Evolutionary conservation across 176 grass and related monocot species (phyloP), one percentile per base, ranked within the genome.

Genomic region (Aegilops bicornis): DNA sequence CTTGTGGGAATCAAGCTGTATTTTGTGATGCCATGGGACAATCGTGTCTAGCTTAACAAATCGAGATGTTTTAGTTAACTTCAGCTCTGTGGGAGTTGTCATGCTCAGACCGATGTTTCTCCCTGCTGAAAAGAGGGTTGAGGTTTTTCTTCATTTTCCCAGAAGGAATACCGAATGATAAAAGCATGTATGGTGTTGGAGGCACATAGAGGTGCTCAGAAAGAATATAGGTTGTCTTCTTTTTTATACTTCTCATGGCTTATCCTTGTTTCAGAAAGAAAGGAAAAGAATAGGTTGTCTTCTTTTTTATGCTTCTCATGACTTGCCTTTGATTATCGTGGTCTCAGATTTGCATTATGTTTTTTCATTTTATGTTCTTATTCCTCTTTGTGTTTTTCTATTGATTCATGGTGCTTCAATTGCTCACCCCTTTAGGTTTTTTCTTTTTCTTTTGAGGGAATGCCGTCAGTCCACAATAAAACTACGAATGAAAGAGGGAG

Each of bases 1-100:
- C 50, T 64, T 82, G 32, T 76, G 71, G 64, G 25, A 22, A 42
- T 56, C 27, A 54, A 77, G 74, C 27, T 77, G 74, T 76, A 54
- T 31, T 47, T 31, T 47, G 50, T 31, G 43, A 60, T 3, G 32
- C 65, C 86, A 82, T 35, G 65, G 48, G 68, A 64, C 82, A 82
- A 78, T 82, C 78, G 56, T 85, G 64, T 88, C 82, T 88, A 82
- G 86, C 82, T 85, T 91, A 88, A 87, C 72, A 65, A 88, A 56
- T 78, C 42, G 24, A 86, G 72, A 58, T 11, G 88, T 77, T 61
- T 78, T 82, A 54, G 29, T 86, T 82, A 40, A 27, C 43, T 79
- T 73, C 42, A 91, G 82, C 64, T 82, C 63, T 70, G 33, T 59
- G 86, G 86, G 52, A 79, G 83, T 65, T 73, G 85, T 91, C 82